Conservation (phyloP, 2,329 filamentous ascomycete species). For the Aspergillus uvarum region DNA sequence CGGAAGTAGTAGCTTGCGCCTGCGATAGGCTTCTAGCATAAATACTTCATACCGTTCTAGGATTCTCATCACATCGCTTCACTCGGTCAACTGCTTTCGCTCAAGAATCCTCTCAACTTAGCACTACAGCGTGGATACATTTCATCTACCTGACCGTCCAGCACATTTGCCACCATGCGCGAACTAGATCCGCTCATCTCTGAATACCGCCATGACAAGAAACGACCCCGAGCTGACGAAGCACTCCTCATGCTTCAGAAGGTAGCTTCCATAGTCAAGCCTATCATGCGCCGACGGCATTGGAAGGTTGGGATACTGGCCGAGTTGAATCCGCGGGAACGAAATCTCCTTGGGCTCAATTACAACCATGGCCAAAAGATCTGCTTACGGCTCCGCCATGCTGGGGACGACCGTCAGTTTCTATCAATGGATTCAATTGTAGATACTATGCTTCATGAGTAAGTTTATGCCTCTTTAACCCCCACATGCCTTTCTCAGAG, state of each 20-base stretch:
- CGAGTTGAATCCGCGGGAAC: conserved; percentile 79
- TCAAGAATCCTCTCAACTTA: not conserved
- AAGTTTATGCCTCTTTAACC: conserved; percentile 20
- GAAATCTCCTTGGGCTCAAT: conserved; percentile 78
- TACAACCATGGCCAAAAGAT: conserved; percentile 75
- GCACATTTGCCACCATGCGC: conserved; percentile 31
- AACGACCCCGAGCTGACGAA: conserved; percentile 50
- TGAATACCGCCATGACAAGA: conserved; percentile 55
- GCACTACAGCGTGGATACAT: not conserved
- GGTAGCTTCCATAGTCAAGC: conserved; percentile 85
- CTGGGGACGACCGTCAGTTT: conserved; percentile 72
- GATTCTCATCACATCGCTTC: too few species aligned
- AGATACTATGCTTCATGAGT: conserved; percentile 92
- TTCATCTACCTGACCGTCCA: too few species aligned
- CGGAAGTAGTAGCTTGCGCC: not conserved
- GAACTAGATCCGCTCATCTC: conserved; percentile 51
- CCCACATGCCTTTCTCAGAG: not conserved
- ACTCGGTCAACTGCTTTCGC: not conserved
- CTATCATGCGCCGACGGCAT: conserved; percentile 82
- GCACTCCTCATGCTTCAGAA: conserved; percentile 67
- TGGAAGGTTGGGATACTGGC: conserved; percentile 78
- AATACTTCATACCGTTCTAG: not conserved
- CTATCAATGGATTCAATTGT: conserved; percentile 75
- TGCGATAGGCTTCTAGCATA: not conserved
- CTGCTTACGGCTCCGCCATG: conserved; percentile 75